Evolutionary conservation across 306 rosid genomes (phyloP).

Genomic region (Rubus idaeus): DNA sequence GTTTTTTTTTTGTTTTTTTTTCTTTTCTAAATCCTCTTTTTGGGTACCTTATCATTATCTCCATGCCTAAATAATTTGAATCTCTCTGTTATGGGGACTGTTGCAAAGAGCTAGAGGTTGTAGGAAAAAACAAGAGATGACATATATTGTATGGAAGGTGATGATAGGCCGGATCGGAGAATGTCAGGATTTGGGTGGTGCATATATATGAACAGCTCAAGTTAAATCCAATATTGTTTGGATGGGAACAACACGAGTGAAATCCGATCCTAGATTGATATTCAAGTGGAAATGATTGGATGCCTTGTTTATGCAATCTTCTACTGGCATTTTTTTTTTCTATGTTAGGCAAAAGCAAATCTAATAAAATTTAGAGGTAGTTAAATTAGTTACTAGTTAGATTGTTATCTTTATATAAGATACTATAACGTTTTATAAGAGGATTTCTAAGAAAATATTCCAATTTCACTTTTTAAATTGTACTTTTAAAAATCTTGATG

Average conservation of each 20-base stretch:
- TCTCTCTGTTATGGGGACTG: constrained; percentile 28
- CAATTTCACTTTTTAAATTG: neutral
- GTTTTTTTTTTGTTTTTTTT: neutral
- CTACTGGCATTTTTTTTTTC: neutral
- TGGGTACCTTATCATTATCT: constrained; percentile 23
- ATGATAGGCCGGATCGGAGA: constrained; percentile 18
- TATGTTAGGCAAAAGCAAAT: neutral
- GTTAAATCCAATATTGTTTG: neutral
- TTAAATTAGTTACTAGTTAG: neutral
- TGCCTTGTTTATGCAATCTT: neutral
- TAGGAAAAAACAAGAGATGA: constrained; percentile 38
- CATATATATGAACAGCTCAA: neutral
- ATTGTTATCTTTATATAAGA: neutral
- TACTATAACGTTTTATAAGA: neutral
- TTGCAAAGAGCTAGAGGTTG: constrained; percentile 18
- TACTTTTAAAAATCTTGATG: too few species aligned
- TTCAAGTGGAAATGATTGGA: neutral
- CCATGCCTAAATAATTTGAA: constrained; percentile 28
- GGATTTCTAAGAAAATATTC: neutral
- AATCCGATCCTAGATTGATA: constrained; percentile 11
- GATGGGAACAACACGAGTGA: neutral
- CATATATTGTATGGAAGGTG: constrained; percentile 14
- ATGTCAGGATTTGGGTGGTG: constrained; percentile 24
- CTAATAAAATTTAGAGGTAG: neutral
- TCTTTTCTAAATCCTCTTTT: neutral